Conservation (phyloP, 805 yeast genomes). For the Sugiyamaella marilandica region DNA sequence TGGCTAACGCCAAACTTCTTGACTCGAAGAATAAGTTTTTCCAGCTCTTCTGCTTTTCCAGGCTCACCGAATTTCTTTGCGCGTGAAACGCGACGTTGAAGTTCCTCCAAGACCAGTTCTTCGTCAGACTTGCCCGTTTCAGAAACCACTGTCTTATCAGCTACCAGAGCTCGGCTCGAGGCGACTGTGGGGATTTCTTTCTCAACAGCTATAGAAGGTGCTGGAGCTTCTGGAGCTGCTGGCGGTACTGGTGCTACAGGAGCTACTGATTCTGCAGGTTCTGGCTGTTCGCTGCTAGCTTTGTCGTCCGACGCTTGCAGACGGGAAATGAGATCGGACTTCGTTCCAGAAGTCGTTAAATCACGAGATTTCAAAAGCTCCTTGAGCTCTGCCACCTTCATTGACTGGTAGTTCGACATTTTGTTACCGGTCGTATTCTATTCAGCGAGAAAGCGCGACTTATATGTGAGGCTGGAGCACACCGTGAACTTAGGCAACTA, state of each 20-base stretch:
- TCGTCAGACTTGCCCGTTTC: conserved; percentile 20
- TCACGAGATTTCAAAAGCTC: conserved; percentile 65
- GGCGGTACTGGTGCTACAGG: conserved; percentile 3
- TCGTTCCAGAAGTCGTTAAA: conserved; percentile 69
- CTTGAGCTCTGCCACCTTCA: conserved; percentile 72
- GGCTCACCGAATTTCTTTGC: conserved; percentile 70
- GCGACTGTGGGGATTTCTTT: background rate
- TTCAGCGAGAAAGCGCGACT: background rate
- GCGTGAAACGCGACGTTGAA: conserved; percentile 63
- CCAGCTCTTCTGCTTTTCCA: conserved; percentile 46
- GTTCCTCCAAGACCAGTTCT: conserved; percentile 58
- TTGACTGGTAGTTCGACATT: conserved; percentile 22
- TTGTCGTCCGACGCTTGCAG: conserved; percentile 35
- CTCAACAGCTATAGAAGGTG: background rate
- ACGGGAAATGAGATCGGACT: conserved; percentile 67
- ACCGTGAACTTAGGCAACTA: too few species aligned
- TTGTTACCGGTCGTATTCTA: background rate
- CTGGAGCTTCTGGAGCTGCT: background rate
- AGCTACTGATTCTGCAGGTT: conserved; percentile 2
- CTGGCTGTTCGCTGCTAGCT: background rate
- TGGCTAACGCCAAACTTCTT: conserved; percentile 64
- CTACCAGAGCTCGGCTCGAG: conserved; percentile 12
- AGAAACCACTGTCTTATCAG: conserved; percentile 20
- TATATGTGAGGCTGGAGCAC: background rate
- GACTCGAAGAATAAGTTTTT: conserved; percentile 62